Evolutionary conservation across 2,329 filamentous ascomycete genomes (phyloP), one percentile per base, ranked within the genome.

Genomic region (Aspergillus quadrilineatus): DNA sequence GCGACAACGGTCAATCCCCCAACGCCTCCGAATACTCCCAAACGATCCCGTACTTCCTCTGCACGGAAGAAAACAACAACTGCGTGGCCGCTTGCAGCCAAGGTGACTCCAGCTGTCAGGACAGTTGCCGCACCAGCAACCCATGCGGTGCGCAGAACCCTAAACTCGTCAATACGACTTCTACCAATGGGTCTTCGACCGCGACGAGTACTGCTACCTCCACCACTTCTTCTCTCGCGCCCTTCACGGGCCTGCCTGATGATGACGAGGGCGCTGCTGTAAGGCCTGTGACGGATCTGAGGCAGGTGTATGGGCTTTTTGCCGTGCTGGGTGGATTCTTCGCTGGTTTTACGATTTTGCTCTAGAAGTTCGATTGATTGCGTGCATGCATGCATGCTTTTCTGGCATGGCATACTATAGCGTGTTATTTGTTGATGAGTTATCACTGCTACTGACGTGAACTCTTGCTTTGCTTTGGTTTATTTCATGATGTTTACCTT

Each of bases 131-230:
- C 29, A 64, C 74, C 22, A 67, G 83, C 46, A 76, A 86, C 66
- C 84, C 82, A 4, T 87, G 85, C 67, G 85, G 85, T 63, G 85
- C 85, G n/a, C 79, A 83, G 66, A 72, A 79, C 58, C 85, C 85
- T 4, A 79, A 70, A 52, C 75, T 73, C 34, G 75, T 79, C 57
- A 87, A 86, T 67, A 73, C 76, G n/a, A 79, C 79, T 22, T 74
- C 79, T 10, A 70, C 67, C 17, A 53, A 68, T 22, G 67, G 73
- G 9, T 37, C 34, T 34, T 74, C 79, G 14, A 70, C 67, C 12
- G 50, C 68, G 12, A 68, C 74, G 37, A 69, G 73, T 28, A 69
- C 71, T 26, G 72, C 70, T 8, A 63, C 69, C 29, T 57, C 69
- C 46, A 67, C 72, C 29, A 74, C 70, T 5, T 67, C 67, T 57